Base-by-base conservation (phyloP, 1,284 basidiomycete species). In the Pseudozyma hubeiensis region DNA sequence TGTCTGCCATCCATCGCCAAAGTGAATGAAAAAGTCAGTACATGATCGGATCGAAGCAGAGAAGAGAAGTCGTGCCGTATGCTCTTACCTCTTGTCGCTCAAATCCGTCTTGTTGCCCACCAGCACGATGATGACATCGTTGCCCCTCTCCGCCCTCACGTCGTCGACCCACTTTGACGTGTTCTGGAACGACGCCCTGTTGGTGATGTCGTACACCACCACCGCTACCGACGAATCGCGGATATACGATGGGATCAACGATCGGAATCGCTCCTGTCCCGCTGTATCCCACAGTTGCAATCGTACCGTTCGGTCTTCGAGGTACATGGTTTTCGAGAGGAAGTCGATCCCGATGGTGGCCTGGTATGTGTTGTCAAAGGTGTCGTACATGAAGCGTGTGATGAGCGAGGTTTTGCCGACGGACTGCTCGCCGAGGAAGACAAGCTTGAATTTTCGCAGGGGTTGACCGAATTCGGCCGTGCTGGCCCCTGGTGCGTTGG, bases 341-440 rank as follows among this genome's bases (percentile, higher is more conserved):
- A 99, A 99, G 87, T 99, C 97, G 86, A 98, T 99, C 72, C 97
- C 97, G 84, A 99, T 99, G 13, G 97, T 99, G 13, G 97, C 97
- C 86, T 99, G 97, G 85, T 99, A 99, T 48, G 96, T 99, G 86
- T 97, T 97, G 88, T 99, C 97, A 85, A 99, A 99, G 0, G 97
- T 98, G 86, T 99, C 97, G 86, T 99, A 99, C 96, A 98, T 98
- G 75, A 80, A 84, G 4, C 96, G 90, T 68, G 97, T 99, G 85
- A 99, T 99, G 61, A 99, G 88, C 87, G 93, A 94, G 13, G 97
- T 99, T 90, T 87, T 84, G 13, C 84, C 82, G 5, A 83, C 80
- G 33, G 78, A 77, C 56, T 81, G 81, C 66, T 82, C 77, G 33
- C 79, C 80, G 29, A 84, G 61, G 48, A 84, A 83, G 35, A 84